These are phyloP conservation scores for Coelastrella sp. DNA, from an alignment of 139 green algal species.

Conservation along the genomic window DNA sequence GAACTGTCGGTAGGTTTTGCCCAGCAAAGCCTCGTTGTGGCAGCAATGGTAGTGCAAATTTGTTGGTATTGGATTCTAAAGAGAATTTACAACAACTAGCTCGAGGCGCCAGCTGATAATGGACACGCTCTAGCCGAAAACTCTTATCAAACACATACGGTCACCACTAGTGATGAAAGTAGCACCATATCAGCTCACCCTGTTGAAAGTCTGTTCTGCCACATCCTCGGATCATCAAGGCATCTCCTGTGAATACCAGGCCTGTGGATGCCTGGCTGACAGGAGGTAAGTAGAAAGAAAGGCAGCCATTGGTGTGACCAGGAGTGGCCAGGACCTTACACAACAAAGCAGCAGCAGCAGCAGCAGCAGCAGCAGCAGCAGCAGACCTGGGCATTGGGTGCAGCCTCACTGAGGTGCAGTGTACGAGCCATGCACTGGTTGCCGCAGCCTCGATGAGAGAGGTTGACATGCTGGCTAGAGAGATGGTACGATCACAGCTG, in stretches of 20 bases:
- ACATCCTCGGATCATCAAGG: constrained; percentile 75
- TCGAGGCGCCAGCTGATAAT: not conserved
- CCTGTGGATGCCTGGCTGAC: not conserved
- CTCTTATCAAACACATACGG: not conserved
- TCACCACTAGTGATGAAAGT: not conserved
- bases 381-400: no score
- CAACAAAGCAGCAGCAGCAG: not conserved
- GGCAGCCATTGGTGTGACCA: constrained; percentile 74
- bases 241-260: constrained; percentile 73
- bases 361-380: no score
- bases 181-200: constrained; percentile 17
- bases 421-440: no score
- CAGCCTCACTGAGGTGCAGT: no score
- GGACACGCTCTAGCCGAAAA: not conserved
- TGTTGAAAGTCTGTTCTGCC: constrained; percentile 80
- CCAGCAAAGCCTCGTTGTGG: not conserved
- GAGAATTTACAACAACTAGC: not conserved
- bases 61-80: not conserved
- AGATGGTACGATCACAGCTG: no score
- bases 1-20: not conserved
- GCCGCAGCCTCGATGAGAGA: no score
- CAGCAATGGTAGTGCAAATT: not conserved
- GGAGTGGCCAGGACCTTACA: constrained; percentile 47
- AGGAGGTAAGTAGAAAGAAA: constrained; percentile 60
- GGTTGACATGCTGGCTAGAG: no score